A percentile compares a stretch with the other conserved stretches of the same genome.
Evolutionary conservation across 2,329 filamentous ascomycete genomes (phyloP).

Genomic region (Pseudopithomyces maydicus): DNA sequence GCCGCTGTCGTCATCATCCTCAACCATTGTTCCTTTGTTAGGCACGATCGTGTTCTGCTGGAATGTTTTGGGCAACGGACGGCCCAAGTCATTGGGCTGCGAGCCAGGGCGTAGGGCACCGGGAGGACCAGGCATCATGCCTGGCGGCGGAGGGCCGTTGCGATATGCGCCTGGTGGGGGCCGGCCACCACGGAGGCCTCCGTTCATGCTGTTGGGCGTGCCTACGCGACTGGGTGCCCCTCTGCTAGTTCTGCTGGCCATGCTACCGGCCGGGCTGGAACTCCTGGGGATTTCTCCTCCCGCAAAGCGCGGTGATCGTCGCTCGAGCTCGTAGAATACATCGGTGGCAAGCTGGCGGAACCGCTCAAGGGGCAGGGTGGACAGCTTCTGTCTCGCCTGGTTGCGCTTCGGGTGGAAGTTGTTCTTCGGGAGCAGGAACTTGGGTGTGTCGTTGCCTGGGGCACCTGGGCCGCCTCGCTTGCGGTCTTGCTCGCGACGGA

Average conservation of each 20-base stretch:
- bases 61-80: constrained; percentile 85
- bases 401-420: constrained; percentile 97
- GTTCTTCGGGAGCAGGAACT: constrained; percentile 79
- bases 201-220: constrained; percentile 63
- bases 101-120: constrained; percentile 31
- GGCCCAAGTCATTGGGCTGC: constrained; percentile 65
- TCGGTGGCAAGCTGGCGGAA: constrained; percentile 94
- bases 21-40: constrained; percentile 96
- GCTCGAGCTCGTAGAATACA: constrained; percentile 92
- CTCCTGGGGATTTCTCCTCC: constrained; percentile 68
- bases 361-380: constrained; percentile 81
- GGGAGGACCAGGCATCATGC: constrained; percentile 55
- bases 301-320: constrained; percentile 82
- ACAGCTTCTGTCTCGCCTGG: constrained; percentile 93
- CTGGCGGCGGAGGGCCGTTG: constrained; percentile 35
- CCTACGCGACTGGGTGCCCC: constrained; percentile 62
- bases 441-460: constrained; percentile 51
- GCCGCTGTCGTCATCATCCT: constrained; percentile 65
- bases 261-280: constrained; percentile 67
- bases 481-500: constrained; percentile 76
- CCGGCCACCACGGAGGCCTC: constrained; percentile 45
- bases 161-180: constrained; percentile 42
- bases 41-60: constrained; percentile 96
- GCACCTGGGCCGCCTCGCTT: constrained; percentile 53
- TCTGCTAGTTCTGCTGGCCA: constrained; percentile 57